Evolutionary conservation across 108 stramenopile genomes (phyloP), one percentile per base, ranked within the genome.

Genomic region (Epithemia pelagica): DNA sequence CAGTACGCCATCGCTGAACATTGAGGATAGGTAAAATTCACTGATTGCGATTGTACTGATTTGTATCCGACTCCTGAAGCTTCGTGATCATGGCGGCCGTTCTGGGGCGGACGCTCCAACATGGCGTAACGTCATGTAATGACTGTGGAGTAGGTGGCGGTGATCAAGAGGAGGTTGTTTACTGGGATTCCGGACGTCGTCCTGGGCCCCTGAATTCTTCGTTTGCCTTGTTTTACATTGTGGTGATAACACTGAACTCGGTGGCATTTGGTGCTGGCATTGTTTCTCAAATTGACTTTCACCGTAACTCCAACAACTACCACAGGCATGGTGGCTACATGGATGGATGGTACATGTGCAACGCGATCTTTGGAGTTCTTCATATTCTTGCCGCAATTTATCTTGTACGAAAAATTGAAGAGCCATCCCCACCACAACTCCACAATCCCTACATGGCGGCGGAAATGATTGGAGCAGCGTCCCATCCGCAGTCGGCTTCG

Each of bases 301-400:
- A 68, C 30, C 57, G 67, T 28, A 30, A 29, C 27, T 15, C 28
- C 28, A 54, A 56, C 28, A 32, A 46, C 22, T 46, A 10, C 15
- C 37, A 46, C 15, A n/a, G n/a, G n/a, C n/a, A n/a, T 26, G 54
- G 31, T 19, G 25, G 30, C 57, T 32, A 32, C 25, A 58, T 55
- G 32, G 67, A 68, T 46, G 58, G 33, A 0, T 68, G 67, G 67
- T 31, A 58, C 59, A 58, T 68, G 30, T 30, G 56, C 33, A 68
- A 68, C 26, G 67, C 58, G 32, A 46, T 30, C 31, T 68, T 68
- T 46, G 67, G 58, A 5, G 59, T 68, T n/a, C 1, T 59, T 1
- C 67, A 68, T 58, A 68, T 68, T 7, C 30, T 58, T 2, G 57
- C 58, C 15, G 67, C 67, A 21, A 0, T 59, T 23, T 68, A 68